These are phyloP conservation scores for Trematosphaeria pertusa DNA, from an alignment of 2,329 filamentous ascomycete species.

Conservation along the genomic window DNA sequence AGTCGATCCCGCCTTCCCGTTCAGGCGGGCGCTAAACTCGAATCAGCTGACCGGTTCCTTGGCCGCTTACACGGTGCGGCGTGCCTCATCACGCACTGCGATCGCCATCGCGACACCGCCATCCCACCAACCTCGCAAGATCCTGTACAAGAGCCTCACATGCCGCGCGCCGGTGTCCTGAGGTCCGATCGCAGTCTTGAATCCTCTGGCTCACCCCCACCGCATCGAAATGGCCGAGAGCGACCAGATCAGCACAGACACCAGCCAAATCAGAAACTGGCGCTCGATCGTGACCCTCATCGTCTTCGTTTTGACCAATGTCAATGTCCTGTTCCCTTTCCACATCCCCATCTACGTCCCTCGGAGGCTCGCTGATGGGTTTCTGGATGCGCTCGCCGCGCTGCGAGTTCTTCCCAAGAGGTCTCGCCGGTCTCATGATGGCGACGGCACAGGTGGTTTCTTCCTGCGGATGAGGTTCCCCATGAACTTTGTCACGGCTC, in stretches of 20 bases:
- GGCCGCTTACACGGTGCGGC: too few species aligned
- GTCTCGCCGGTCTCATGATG: constrained; percentile 21
- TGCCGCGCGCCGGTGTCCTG: background rate
- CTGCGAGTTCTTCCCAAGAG: constrained; percentile 61
- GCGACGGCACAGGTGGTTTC: constrained; percentile 38
- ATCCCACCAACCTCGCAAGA: too few species aligned
- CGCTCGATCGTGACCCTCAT: constrained; percentile 74
- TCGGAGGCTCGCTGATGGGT: constrained; percentile 53
- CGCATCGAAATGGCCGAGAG: constrained; percentile 3
- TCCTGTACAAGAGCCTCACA: background rate
- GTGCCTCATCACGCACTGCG: too few species aligned
- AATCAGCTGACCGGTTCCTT: background rate
- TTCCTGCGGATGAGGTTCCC: constrained; percentile 65
- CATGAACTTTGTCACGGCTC: constrained; percentile 74
- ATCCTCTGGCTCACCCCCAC: background rate
- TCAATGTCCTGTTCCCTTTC: constrained; percentile 73
- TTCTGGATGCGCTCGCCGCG: constrained; percentile 53
- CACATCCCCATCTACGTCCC: constrained; percentile 69
- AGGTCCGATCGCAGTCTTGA: background rate
- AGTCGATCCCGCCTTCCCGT: too few species aligned
- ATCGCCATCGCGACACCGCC: background rate
- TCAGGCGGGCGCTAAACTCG: background rate
- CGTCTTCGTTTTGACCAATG: constrained; percentile 72
- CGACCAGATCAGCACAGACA: constrained; percentile 50
- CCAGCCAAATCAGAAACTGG: constrained; percentile 67